phyloP scores from a whole-genome alignment of 1,284 basidiomycete species.

The Dichomitus squalens region DNA sequence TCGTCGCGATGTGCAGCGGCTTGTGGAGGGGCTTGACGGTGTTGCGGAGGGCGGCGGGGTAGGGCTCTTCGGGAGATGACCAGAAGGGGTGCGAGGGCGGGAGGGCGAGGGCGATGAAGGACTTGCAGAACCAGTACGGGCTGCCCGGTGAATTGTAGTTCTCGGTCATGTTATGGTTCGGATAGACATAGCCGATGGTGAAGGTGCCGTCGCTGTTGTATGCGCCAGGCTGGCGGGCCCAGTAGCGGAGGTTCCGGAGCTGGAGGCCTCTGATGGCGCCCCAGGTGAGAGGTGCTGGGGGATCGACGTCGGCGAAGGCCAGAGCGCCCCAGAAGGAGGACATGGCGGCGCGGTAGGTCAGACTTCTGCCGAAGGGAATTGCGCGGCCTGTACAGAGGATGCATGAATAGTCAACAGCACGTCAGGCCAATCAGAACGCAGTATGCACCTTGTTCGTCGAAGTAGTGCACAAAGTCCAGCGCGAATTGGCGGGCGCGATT shows the following conservation, averaged over 20 bases:
- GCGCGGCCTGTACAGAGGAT: conserved; percentile 54
- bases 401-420: background rate
- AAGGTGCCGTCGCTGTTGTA: conserved; percentile 68
- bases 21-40: conserved; percentile 55
- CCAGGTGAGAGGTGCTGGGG: conserved; percentile 72
- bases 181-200: conserved; percentile 75
- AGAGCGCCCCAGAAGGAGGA: conserved; percentile 78
- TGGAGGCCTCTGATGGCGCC: conserved; percentile 75
- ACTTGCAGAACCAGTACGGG: conserved; percentile 85
- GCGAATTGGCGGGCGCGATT: conserved; percentile 67
- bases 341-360: conserved; percentile 81
- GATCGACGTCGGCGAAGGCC: conserved; percentile 69
- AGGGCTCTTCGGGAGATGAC: conserved; percentile 63
- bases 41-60: conserved; percentile 49
- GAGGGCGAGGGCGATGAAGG: conserved; percentile 70
- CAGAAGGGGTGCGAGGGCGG: conserved; percentile 73
- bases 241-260: conserved; percentile 73
- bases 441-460: conserved; percentile 63
- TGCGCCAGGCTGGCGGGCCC: conserved; percentile 63
- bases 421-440: background rate
- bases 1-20: conserved; percentile 70
- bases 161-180: conserved; percentile 76
- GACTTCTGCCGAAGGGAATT: conserved; percentile 75
- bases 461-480: conserved; percentile 74
- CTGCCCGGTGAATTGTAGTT: conserved; percentile 83